Base-by-base conservation (phyloP, 495 filamentous ascomycete species). In the Xylaria grammica region DNA sequence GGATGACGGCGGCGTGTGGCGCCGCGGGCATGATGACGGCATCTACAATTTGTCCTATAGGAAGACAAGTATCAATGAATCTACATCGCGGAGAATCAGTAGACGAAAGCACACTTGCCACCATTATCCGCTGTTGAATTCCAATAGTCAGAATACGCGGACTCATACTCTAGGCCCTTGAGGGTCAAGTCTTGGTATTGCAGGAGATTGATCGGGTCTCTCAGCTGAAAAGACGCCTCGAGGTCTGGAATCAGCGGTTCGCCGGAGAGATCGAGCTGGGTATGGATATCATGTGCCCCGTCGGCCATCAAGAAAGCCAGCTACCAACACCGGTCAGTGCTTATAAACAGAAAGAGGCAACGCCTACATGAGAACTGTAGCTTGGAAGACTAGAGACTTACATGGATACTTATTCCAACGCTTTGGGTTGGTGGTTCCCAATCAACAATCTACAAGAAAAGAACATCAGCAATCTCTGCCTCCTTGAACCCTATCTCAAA, bases 1-100 rank as follows among this genome's bases (percentile, higher is more conserved):
- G 72, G 13, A 74, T 67, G 9, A 75, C 68, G 9, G 71, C 87
- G 0, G 89, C 86, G 66, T 90, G 88, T 0, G 84, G 78, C 9
- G 80, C 79, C n/a, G 84, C 78, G 0, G 84, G 85, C 62, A 80
- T 81, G 45, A 87, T 81, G 29, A 87, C 74, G 0, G 83, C 85
- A 45, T 85, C 82, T 11, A 85, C 76, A 5, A 65, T 57, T 27
- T 77, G 75, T 17, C 69, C 79, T 60, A 3, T 44, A n/a, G n/a
- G n/a, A n/a, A n/a, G n/a, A 11, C 27, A 20, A 8, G 62, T 20
- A 38, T 60, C 13, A 60, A 19, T 29, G 30, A 48, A n/a, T n/a
- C 2, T 5, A 13, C 10, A 17, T 17, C 22, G 3, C 4, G 22
- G 4, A 17, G 13, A 48, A 4, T 22, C 2, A n/a, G 9, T 3